Percentiles rank a stretch among this genome's conserved stretches.
Evolutionary conservation across 2,329 filamentous ascomycete genomes (phyloP).

Genomic region (Diaporthe caulivora): DNA sequence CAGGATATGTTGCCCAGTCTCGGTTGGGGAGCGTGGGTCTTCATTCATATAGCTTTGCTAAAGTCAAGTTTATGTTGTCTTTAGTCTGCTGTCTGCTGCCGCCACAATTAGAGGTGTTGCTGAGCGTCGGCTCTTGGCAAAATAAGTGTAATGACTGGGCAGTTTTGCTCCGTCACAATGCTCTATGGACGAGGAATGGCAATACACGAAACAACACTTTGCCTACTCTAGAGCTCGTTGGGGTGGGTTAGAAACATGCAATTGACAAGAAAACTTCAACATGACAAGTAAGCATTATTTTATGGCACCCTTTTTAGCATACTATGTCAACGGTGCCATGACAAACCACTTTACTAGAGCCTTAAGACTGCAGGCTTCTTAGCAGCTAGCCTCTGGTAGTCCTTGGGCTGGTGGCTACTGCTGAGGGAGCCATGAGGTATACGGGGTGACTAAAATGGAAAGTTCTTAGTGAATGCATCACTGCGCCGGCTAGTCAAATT

Average conservation of each 20-base stretch:
- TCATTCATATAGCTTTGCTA: neutral
- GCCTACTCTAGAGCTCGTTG: neutral
- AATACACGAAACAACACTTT: neutral
- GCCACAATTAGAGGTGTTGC: neutral
- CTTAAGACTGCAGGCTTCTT: neutral
- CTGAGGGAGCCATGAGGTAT: neutral
- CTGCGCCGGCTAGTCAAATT: neutral
- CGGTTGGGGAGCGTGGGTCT: neutral
- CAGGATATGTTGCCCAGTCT: no score
- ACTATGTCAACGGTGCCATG: neutral
- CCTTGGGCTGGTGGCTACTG: neutral
- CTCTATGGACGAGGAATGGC: neutral
- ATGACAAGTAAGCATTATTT: no score
- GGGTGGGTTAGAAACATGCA: neutral
- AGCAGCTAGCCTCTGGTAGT: neutral
- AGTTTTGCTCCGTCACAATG: neutral
- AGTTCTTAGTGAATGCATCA: neutral
- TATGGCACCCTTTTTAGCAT: neutral
- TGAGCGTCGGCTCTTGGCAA: neutral
- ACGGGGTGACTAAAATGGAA: constrained; percentile 3
- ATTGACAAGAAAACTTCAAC: no score
- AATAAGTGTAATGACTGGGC: neutral
- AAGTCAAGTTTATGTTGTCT: neutral
- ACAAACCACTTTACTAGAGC: neutral
- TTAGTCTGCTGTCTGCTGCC: neutral